Conservation (phyloP, 176 grass and related monocot genomes). For the Hordeum vulgare region MorexV3_pseudomolecules_assembly NC_058519.1:594372017-594372516, state of each 20-base stretch:
- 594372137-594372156: slow-evolving; percentile 68
- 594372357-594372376: accelerated
- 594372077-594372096: slow-evolving; percentile 55
- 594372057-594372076: slow-evolving; percentile 82
- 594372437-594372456: too few species aligned
- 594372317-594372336: accelerated
- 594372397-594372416: not conserved
- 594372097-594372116: slow-evolving; percentile 61
- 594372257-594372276: slow-evolving; percentile 48
- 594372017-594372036: slow-evolving; percentile 65
- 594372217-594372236: slow-evolving; percentile 70
- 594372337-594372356: accelerated
- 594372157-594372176: slow-evolving; percentile 53
- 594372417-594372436: too few species aligned
- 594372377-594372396: not conserved
- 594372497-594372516: not conserved
- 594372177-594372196: slow-evolving; percentile 63
- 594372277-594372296: not conserved
- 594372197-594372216: slow-evolving; percentile 53
- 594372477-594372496: too few species aligned
- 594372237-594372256: slow-evolving; percentile 70
- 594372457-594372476: too few species aligned
- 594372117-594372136: slow-evolving; percentile 59
- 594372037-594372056: slow-evolving; percentile 50
- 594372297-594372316: accelerated